Evolutionary conservation across 2,329 filamentous ascomycete species (phyloP), one percentile per base, ranked within the genome.

Genomic region (Curvularia sp.): DNA sequence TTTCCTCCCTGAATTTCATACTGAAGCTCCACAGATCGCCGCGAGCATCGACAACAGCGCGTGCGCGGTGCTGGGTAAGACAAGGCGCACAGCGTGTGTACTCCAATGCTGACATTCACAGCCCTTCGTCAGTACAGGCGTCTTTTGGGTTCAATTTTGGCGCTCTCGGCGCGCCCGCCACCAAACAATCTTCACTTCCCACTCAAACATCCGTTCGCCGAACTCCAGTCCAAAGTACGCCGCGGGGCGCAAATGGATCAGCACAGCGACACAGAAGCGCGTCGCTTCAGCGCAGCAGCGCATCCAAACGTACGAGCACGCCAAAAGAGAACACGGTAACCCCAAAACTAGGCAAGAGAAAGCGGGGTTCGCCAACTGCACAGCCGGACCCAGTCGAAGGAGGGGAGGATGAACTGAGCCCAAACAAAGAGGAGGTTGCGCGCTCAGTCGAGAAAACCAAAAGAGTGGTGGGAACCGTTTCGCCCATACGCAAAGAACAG

Each of bases 31-130:
- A 13, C 62, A 83, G 82, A 80, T 72, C 81, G 83, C 73, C 79
- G 82, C 69, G 83, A 85, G 76, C 82, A 82, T 69, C 80, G 80
- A 69, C 81, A 82, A 70, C 83, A 85, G 81, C 84, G 83, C 74
- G 81, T 84, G 74, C 83, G 84, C 69, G 84, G 84, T 72, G 83
- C 84, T 71, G 83, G 80, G 83, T 85, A 81, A 70, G 81, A 69
- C 68, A n/a, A 54, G 8, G 67, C 33, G 52, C 33, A 42, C 22
- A 52, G 18, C 28, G 9, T n/a, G 43, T 42, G 10, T 18, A 26
- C 39, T 47, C 26, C 33, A 35, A 54, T 50, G 58, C 68, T 73
- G 55, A 78, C 61, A 62, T 22, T 35, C 39, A 56, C 64, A 85
- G 82, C 46, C 77, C 79, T 61, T 81, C 81, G 56, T 78, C 80